Conservation (phyloP, 495 filamentous ascomycete species). For the Patellaria atrata region DNA sequence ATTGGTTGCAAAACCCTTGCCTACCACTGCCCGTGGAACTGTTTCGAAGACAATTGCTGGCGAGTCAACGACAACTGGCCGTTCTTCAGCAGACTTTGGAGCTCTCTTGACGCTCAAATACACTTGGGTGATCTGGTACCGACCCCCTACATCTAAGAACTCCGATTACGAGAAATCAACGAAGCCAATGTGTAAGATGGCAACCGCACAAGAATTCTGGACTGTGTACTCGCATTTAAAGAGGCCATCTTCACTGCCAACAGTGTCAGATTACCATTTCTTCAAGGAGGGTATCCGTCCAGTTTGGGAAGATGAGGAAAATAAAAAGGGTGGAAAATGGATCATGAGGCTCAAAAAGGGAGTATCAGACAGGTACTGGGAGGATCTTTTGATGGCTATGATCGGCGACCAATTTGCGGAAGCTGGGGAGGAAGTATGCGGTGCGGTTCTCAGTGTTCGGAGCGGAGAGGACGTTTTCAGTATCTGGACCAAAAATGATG, state of each 20-base stretch:
- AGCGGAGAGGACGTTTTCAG: slow-evolving; percentile 94
- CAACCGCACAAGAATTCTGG: slow-evolving; percentile 85
- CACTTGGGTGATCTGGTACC: slow-evolving; percentile 94
- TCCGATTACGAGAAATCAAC: slow-evolving; percentile 98
- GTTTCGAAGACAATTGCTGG: slow-evolving; percentile 15
- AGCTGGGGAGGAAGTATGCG: slow-evolving; percentile 87
- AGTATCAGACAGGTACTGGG: slow-evolving; percentile 93
- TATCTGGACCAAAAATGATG: slow-evolving; percentile 89
- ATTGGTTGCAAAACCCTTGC: slow-evolving; percentile 4
- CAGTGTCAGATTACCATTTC: slow-evolving; percentile 94
- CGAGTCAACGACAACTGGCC: slow-evolving; percentile 12
- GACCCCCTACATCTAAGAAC: slow-evolving; percentile 87
- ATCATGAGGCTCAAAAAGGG: slow-evolving; percentile 92
- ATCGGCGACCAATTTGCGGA: slow-evolving; percentile 92
- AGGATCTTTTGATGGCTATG: slow-evolving; percentile 82
- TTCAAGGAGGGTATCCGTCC: slow-evolving; percentile 95
- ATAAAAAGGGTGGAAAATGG: slow-evolving; percentile 94
- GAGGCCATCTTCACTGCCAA: slow-evolving; percentile 70
- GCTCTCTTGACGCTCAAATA: slow-evolving; percentile 45
- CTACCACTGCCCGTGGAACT: slow-evolving; percentile 13
- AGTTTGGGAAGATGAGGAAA: slow-evolving; percentile 97
- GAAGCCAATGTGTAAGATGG: slow-evolving; percentile 66
- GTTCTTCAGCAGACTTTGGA: slow-evolving; percentile 8
- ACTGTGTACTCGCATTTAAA: slow-evolving; percentile 82
- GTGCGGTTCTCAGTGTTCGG: slow-evolving; percentile 81